These are phyloP conservation scores for Salvia rosmarinus DNA, from an alignment of 257 asterid species.

Conservation along the genomic window DNA sequence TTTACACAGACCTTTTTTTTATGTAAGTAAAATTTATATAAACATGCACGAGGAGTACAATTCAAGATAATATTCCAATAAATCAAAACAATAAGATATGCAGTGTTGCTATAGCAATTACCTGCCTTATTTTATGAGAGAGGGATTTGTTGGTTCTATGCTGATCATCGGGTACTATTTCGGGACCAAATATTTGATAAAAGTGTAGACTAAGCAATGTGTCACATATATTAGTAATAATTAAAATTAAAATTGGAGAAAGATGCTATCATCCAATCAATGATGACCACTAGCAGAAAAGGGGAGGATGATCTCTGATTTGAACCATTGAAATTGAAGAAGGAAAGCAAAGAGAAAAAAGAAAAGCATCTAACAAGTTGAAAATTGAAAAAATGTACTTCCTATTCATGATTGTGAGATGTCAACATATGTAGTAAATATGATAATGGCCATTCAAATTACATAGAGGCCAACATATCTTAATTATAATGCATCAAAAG, in stretches of 20 bases:
- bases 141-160: background rate
- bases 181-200: background rate
- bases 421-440: constrained; percentile 40
- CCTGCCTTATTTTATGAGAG: background rate
- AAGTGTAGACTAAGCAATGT: background rate
- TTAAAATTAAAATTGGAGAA: constrained; percentile 10
- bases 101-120: background rate
- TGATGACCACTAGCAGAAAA: constrained; percentile 48
- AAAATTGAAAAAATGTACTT: constrained; percentile 28
- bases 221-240: background rate
- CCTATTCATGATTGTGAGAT: constrained; percentile 36
- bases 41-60: too few species aligned
- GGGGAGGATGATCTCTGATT: constrained; percentile 37
- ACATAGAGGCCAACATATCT: constrained; percentile 47
- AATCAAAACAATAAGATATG: too few species aligned
- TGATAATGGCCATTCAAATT: constrained; percentile 55
- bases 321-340: constrained; percentile 59
- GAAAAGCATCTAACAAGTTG: constrained; percentile 39
- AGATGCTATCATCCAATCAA: constrained; percentile 43
- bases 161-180: background rate
- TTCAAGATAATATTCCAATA: too few species aligned
- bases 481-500: background rate
- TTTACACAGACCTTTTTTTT: background rate
- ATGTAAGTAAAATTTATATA: background rate
- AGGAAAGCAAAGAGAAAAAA: constrained; percentile 17